Evolutionary conservation across 2,329 filamentous ascomycete genomes (phyloP).

Genomic region (Coniochaeta sp.): DNA sequence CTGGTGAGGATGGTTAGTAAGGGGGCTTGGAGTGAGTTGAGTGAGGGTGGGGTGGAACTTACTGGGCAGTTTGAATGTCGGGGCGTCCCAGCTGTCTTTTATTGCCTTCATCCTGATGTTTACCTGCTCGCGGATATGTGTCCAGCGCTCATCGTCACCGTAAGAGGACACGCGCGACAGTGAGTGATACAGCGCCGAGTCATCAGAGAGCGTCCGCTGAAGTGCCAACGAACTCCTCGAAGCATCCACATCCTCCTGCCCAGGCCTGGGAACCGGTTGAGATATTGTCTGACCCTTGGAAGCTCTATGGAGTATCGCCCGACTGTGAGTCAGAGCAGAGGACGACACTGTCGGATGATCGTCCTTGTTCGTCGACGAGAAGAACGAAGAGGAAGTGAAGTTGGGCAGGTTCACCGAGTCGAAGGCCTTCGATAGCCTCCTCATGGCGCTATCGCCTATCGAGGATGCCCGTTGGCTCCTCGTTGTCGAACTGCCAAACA

Average conservation of each 20-base stretch:
- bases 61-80: constrained; percentile 63
- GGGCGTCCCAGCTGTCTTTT: constrained; percentile 75
- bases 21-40: background rate
- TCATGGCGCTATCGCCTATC: constrained; percentile 49
- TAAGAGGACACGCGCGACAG: constrained; percentile 75
- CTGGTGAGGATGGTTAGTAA: constrained; percentile 11
- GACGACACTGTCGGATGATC: background rate
- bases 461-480: constrained; percentile 46
- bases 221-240: constrained; percentile 30
- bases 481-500: constrained; percentile 35
- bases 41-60: background rate
- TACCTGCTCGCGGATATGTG: constrained; percentile 73
- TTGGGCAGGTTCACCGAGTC: constrained; percentile 46
- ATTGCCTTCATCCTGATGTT: constrained; percentile 89
- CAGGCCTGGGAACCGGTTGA: constrained; percentile 5
- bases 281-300: background rate
- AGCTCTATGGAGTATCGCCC: background rate
- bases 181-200: constrained; percentile 69
- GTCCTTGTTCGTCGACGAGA: constrained; percentile 22
- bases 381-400: constrained; percentile 32
- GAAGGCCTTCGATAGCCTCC: constrained; percentile 47
- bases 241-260: constrained; percentile 13
- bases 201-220: constrained; percentile 64
- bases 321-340: background rate
- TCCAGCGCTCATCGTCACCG: constrained; percentile 76